phyloP scores from a whole-genome alignment of 2,329 filamentous ascomycete species.

The Blumeriella jaapii region DNA sequence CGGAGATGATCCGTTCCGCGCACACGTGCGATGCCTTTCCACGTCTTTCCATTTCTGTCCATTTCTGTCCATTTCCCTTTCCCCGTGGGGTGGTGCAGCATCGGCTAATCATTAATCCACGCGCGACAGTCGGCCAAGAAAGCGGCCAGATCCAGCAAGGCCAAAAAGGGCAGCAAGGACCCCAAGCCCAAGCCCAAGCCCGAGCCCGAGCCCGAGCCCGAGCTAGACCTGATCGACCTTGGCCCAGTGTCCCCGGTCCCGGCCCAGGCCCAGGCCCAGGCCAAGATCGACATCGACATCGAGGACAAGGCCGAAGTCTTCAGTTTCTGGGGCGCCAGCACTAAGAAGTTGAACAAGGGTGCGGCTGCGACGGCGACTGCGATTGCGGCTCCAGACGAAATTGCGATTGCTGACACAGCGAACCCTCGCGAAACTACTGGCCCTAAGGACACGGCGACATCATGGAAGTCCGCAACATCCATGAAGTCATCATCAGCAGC shows the following conservation, averaged over 20 bases:
- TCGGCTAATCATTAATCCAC: background rate
- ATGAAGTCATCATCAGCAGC: conserved; percentile 32
- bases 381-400: conserved; percentile 36
- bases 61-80: too few relatives aligned
- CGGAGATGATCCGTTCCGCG: too few relatives aligned
- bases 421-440: conserved; percentile 35
- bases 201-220: conserved; percentile 19
- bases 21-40: too few relatives aligned
- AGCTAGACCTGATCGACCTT: conserved; percentile 16
- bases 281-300: conserved; percentile 27
- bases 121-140: conserved; percentile 21
- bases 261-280: conserved; percentile 18
- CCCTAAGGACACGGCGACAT: conserved; percentile 32
- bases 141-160: conserved; percentile 30
- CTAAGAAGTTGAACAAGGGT: conserved; percentile 31
- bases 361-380: conserved; percentile 32
- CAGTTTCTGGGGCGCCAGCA: conserved; percentile 42
- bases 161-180: conserved; percentile 30
- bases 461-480: conserved; percentile 29
- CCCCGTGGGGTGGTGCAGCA: too few relatives aligned
- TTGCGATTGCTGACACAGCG: conserved; percentile 40
- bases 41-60: too few relatives aligned
- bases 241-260: too few relatives aligned
- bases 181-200: conserved; percentile 20
- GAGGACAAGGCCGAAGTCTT: conserved; percentile 31